phyloP scores from a whole-genome alignment of 1,284 basidiomycete genomes.

The Ustilago vetiveriae region DNA sequence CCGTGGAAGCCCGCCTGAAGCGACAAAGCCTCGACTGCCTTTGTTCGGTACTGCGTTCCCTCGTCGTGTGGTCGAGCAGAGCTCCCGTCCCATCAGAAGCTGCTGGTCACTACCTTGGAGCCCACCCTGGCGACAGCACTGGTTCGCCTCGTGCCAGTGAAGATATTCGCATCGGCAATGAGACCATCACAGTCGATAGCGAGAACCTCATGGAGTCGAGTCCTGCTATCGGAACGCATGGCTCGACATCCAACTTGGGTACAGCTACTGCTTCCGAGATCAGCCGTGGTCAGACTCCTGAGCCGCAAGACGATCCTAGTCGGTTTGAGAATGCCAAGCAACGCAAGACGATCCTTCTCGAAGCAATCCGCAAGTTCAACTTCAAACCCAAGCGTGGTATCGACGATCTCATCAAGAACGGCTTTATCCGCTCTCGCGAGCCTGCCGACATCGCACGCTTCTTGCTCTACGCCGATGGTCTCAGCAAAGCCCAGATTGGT shows the following conservation, averaged over 20 bases:
- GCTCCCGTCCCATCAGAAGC: constrained; percentile 24
- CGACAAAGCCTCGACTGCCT: constrained; percentile 65
- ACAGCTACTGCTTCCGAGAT: constrained; percentile 15
- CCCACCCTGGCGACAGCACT: constrained; percentile 18
- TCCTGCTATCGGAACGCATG: constrained; percentile 10
- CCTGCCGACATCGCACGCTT: constrained; percentile 88
- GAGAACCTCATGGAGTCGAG: constrained; percentile 47
- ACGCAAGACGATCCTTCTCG: constrained; percentile 92
- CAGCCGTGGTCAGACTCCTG: constrained; percentile 30
- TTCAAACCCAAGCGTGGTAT: constrained; percentile 91
- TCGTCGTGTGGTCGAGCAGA: constrained; percentile 61
- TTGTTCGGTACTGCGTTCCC: constrained; percentile 63
- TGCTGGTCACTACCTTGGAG: constrained; percentile 11
- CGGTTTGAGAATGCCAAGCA: constrained; percentile 96
- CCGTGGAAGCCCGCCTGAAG: constrained; percentile 63
- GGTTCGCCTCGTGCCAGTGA: constrained; percentile 47
- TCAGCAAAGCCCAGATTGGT: constrained; percentile 95
- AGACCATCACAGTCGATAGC: constrained; percentile 41
- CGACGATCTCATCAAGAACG: constrained; percentile 85
- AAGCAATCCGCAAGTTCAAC: constrained; percentile 98
- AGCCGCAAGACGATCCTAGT: constrained; percentile 80
- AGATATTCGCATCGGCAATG: constrained; percentile 53
- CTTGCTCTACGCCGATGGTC: constrained; percentile 86
- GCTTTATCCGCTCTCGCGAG: constrained; percentile 81
- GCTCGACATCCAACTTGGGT: constrained; percentile 6